phyloP scores from a whole-genome alignment of 2,329 filamentous ascomycete species.

The Diaporthe nobilis region DNA sequence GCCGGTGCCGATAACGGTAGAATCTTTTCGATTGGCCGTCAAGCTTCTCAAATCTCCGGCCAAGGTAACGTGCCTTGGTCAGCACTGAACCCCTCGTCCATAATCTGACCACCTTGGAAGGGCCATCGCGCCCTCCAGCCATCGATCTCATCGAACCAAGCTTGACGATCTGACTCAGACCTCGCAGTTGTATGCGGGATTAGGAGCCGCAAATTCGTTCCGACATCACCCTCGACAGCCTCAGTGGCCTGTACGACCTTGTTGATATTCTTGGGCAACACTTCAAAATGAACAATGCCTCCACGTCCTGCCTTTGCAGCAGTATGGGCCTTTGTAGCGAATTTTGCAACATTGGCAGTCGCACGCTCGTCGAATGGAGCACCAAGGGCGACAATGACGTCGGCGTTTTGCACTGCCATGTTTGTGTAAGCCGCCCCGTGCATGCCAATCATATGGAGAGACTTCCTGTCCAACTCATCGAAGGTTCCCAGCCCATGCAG shows the following conservation, averaged over 20 bases:
- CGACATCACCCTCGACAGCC: constrained; percentile 93
- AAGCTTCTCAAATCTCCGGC: too few species aligned
- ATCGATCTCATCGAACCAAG: background rate
- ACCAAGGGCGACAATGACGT: constrained; percentile 94
- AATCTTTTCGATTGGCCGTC: too few species aligned
- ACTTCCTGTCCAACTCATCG: constrained; percentile 94
- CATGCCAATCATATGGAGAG: constrained; percentile 98
- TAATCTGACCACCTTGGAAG: background rate
- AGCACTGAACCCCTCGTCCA: background rate
- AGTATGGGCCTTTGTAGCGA: constrained; percentile 87
- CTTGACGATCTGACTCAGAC: background rate
- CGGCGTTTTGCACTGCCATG: constrained; percentile 96
- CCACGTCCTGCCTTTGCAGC: constrained; percentile 89
- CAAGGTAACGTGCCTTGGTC: background rate
- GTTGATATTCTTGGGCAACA: constrained; percentile 99
- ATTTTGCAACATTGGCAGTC: constrained; percentile 84
- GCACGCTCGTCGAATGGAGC: constrained; percentile 97
- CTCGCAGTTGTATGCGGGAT: constrained; percentile 64
- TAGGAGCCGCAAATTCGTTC: constrained; percentile 82
- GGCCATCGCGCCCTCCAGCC: background rate
- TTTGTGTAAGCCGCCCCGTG: constrained; percentile 97
- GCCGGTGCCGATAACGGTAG: too few species aligned
- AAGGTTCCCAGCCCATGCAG: constrained; percentile 93
- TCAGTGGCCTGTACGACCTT: constrained; percentile 98
- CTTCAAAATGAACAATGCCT: constrained; percentile 97